Evolutionary conservation across 2,329 filamentous ascomycete species (phyloP), one percentile per base, ranked within the genome.

Genomic region (Epichloe amarillans): DNA sequence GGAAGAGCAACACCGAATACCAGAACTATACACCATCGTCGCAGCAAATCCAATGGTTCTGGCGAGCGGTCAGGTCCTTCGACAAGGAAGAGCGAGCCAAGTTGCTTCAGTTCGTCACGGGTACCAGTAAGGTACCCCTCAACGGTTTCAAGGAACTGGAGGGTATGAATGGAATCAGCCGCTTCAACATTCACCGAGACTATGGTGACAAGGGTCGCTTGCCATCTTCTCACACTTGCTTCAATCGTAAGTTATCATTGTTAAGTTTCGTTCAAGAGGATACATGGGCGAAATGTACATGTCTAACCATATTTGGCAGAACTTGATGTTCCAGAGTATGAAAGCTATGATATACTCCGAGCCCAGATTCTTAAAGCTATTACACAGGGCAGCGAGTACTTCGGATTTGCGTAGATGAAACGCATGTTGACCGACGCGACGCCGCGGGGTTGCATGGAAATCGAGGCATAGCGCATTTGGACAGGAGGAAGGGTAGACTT

Each of bases 101-200:
- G 70, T 74, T 98, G 55, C 77, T 98, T 43, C 93, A 98, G 64
- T 98, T 98, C 66, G 93, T 98, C 58, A 98, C 94, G 1, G 93
- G 93, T 65, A 98, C 94, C 17, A 94, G 87, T 67, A 98, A 98
- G 71, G 94, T 98, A 45, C 93, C 93, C 39, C 81, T 98, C 47
- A 98, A 98, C 60, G 93, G 93, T 12, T 98, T 98, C 77, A 96
- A 95, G 72, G 93, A 98, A 68, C 79, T 98, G 6, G 94, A 98
- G 72, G 94, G 93, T 58, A 98, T 98, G 93, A 97, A 98, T 64
- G 93, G 93, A 39, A 84, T 97, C 66, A 95, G 86, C 68, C 84
- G 88, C 57, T 98, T 98, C 82, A 98, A 97, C 67, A 97, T 98
- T 56, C 93, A 98, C 66, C 88, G 93, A 57, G 93, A 97, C 69